These are phyloP conservation scores for Gracilaria vermiculophylla DNA, from an alignment of 23 red algal genomes.

Conservation along the genomic window DNA sequence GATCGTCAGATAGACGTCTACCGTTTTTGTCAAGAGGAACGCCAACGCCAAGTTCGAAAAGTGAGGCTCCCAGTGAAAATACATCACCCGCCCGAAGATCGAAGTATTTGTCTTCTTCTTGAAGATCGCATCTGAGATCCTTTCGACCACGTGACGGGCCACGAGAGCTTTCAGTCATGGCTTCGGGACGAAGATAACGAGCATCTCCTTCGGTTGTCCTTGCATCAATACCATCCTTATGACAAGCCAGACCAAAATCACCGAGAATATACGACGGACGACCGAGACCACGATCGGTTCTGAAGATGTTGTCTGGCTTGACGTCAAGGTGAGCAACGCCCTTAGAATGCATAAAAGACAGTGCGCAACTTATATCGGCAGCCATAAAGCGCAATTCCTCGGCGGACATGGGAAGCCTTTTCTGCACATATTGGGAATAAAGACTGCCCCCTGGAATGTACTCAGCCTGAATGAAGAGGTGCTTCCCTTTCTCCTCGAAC, in stretches of 20 bases:
- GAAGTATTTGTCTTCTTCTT: not conserved
- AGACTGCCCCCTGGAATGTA: conserved; percentile 69
- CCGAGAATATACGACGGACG: conserved; percentile 32
- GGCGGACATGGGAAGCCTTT: conserved; percentile 2
- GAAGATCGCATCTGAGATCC: not conserved
- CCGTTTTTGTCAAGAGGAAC: conserved; percentile 26
- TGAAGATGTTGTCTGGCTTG: conserved; percentile 92
- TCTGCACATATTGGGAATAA: conserved; percentile 33
- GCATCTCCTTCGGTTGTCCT: conserved; percentile 83
- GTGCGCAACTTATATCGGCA: conserved; percentile 63
- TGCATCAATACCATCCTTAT: conserved; percentile 47
- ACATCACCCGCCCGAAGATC: conserved; percentile 66
- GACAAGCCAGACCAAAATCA: conserved; percentile 41
- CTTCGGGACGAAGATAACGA: conserved; percentile 83
- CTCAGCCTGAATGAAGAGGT: conserved; percentile 84
- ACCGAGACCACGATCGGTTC: conserved; percentile 12
- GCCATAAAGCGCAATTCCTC: conserved; percentile 62
- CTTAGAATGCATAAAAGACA: conserved; percentile 75
- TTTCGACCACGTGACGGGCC: not conserved
- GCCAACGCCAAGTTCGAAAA: conserved; percentile 68
- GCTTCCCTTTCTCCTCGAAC: conserved; percentile 78
- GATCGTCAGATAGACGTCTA: not conserved
- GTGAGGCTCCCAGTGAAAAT: conserved; percentile 75
- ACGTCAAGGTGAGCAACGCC: conserved; percentile 90
- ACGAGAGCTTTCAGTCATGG: conserved; percentile 32